Percentiles rank a stretch among this genome's conserved stretches.
Conservation (phyloP, 176 grass and related monocot genomes). For the Oryza rufipogon region DNA sequence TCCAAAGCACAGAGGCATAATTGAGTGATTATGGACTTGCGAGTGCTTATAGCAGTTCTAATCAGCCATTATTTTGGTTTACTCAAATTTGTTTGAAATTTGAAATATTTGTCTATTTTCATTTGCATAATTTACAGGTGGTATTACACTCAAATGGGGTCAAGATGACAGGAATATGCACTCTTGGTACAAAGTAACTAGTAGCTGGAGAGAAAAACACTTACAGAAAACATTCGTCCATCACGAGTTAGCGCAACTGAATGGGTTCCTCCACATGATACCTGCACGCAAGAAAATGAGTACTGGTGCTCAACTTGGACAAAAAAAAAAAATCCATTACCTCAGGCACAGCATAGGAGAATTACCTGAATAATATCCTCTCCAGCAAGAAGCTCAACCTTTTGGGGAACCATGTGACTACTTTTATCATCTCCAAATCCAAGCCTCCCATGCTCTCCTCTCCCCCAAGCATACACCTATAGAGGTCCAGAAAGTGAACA, state of each 20-base stretch:
- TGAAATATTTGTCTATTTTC: background rate
- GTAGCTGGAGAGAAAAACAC: slow-evolving; percentile 22
- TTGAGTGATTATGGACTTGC: background rate
- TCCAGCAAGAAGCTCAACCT: slow-evolving; percentile 72
- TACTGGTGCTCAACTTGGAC: background rate
- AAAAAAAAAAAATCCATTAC: background rate
- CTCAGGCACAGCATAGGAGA: background rate
- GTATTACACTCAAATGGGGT: background rate
- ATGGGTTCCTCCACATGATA: slow-evolving; percentile 98
- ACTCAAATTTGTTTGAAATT: slow-evolving; percentile 10
- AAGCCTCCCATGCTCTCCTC: slow-evolving; percentile 98
- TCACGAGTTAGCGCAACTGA: slow-evolving; percentile 81
- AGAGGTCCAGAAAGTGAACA: slow-evolving; percentile 25
- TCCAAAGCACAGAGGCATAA: background rate
- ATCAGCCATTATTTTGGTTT: background rate
- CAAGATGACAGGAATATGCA: background rate
- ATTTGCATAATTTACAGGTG: background rate
- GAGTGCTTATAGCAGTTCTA: background rate
- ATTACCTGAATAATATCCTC: slow-evolving; percentile 90
- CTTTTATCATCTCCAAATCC: slow-evolving; percentile 99
- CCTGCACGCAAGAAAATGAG: slow-evolving; percentile 49
- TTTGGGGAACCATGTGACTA: slow-evolving; percentile 96
- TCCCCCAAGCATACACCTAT: slow-evolving; percentile 98
- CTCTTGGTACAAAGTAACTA: background rate
- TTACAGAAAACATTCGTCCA: slow-evolving; percentile 90